Evolutionary conservation across 2,329 filamentous ascomycete genomes (phyloP), one percentile per base, ranked within the genome.

Genomic region (Botrytis galanthina): DNA sequence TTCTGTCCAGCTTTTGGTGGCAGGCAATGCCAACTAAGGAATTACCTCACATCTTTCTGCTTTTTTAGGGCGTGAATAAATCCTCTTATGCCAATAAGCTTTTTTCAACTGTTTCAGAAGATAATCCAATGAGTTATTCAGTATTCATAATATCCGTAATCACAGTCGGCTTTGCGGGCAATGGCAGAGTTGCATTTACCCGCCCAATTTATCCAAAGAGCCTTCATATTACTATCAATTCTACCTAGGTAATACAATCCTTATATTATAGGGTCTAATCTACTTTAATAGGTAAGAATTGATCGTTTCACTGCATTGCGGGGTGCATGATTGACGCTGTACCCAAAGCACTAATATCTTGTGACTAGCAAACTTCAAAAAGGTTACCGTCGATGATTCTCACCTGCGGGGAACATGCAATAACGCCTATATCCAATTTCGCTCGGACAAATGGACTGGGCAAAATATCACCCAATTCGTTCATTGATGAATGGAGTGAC

Each of bases 121-220:
- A 51, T 9, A 54, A 22, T 26, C 3, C 32, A 3, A 29, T 10
- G 10, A 42, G 20, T 29, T 10, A 6, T 29, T 54, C 10, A 22
- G 16, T 29, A 35, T 54, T 1, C 14, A 22, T 35, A 54, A 39
- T 54, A 5, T 22, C 32, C 64, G 20, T 16, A 29, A 39, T 37
- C 22, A 39, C 22, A 67, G n/a, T 54, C 64, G 64, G 64, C 35
- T 37, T 54, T 68, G 26, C 64, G 64, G 64, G n/a, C 46, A 32
- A 51, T 26, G 12, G 26, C 7, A 62, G 37, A 63, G 37, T 63
- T 29, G 26, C 32, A 54, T 68, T 57, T 68, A 57, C n/a, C 64
- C 64, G 48, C 64, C 35, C 9, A 39, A 68, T 57, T 68, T 68
- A 68, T 68, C 64, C 64, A 68, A 39, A 39, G 46, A 68, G 48